These are phyloP conservation scores for Cystoisospora suis DNA, from an alignment of 169 alveolate genomes.

Conservation along the genomic window DNA sequence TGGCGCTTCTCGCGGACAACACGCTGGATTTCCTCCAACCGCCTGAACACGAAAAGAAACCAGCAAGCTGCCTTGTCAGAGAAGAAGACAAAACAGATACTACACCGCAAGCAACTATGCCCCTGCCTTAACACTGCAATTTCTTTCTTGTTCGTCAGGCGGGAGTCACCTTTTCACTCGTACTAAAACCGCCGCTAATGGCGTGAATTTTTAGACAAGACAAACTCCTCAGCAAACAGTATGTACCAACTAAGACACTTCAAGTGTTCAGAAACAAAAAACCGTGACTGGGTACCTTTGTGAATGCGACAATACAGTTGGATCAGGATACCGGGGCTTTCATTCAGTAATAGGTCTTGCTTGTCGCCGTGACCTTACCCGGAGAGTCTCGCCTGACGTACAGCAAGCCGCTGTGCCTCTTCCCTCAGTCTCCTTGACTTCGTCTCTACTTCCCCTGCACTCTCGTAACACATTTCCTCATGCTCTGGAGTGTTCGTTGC, in stretches of 20 bases:
- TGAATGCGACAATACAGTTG: no score
- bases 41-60: not conserved
- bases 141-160: no score
- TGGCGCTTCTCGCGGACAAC: not conserved
- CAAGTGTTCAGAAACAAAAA: no score
- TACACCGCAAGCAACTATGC: not conserved
- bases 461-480: not conserved
- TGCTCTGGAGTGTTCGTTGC: not conserved
- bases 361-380: not conserved
- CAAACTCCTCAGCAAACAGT: no score
- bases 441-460: not conserved
- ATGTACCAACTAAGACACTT: no score
- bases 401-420: not conserved
- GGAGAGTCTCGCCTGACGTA: not conserved
- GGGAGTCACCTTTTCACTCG: no score
- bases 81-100: not conserved
- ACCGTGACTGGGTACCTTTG: no score
- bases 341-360: no score
- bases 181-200: no score
- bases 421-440: slow-evolving; percentile 5
- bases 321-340: no score
- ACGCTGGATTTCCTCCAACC: not conserved
- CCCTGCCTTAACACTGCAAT: not conserved
- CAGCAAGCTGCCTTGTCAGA: no score
- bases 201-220: no score